Conservation (phyloP, 2,329 filamentous ascomycete genomes). For the Amylocarpus encephaloides region DNA sequence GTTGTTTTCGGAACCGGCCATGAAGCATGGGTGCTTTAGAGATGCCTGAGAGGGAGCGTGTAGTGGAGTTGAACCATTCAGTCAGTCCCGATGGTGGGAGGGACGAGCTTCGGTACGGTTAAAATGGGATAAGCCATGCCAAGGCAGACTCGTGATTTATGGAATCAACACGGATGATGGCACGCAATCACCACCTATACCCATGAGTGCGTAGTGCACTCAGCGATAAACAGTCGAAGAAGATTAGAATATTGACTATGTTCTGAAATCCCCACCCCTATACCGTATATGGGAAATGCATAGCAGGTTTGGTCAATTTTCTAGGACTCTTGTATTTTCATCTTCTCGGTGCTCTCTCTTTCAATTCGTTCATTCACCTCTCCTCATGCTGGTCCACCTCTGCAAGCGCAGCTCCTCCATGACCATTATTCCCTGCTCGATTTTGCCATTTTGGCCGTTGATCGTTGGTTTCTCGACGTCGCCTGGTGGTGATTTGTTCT, state of each 20-base stretch:
- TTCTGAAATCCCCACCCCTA: too few species aligned
- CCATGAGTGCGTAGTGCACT: neutral
- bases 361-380: neutral
- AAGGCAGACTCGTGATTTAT: neutral
- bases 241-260: neutral
- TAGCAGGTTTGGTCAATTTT: neutral
- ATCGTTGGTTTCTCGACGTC: neutral
- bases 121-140: neutral
- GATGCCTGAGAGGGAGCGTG: neutral
- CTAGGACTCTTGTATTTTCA: neutral
- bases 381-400: neutral
- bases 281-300: too few species aligned
- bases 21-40: slow-evolving; percentile 1
- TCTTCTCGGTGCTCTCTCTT: neutral
- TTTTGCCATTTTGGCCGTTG: too few species aligned
- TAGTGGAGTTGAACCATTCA: too few species aligned
- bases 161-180: neutral
- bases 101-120: neutral
- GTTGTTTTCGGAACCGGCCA: neutral
- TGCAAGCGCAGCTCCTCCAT: neutral
- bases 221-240: neutral
- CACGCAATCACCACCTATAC: neutral
- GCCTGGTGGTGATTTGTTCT: neutral
- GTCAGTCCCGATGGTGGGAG: neutral
- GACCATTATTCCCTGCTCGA: neutral